Percentiles rank a stretch among this genome's conserved stretches.
phyloP scores from a whole-genome alignment of 148 eudicot genomes.

The Agrostemma githago region DNA sequence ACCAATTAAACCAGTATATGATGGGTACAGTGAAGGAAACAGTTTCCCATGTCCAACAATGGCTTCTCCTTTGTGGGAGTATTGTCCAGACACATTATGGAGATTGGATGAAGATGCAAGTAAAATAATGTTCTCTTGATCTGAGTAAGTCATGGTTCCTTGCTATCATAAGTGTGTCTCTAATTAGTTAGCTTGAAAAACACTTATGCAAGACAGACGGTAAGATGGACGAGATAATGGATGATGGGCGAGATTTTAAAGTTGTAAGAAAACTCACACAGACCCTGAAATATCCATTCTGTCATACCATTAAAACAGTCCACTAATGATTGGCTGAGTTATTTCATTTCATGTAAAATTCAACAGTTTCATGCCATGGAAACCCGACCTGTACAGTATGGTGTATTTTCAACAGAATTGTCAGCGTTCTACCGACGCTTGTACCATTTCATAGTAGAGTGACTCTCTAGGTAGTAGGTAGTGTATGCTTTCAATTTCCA shows the following conservation, averaged over 20 bases:
- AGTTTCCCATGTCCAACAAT: conserved; percentile 33
- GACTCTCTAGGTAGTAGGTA: conserved; percentile 19
- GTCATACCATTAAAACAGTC: neutral
- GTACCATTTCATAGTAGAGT: conserved; percentile 17
- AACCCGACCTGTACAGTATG: conserved; percentile 29
- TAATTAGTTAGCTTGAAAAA: conserved; percentile 30
- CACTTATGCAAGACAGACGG: neutral
- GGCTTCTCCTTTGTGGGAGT: conserved; percentile 68
- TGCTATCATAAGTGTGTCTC: conserved; percentile 22
- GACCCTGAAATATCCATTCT: neutral
- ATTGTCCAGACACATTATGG: conserved; percentile 49
- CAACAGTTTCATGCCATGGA: conserved; percentile 21
- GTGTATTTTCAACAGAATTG: too few relatives aligned
- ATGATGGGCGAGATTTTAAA: neutral
- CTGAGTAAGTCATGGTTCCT: conserved; percentile 26
- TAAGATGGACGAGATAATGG: neutral
- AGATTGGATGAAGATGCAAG: conserved; percentile 43
- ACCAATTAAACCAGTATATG: conserved; percentile 38
- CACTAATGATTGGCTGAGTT: conserved; percentile 23
- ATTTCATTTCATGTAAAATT: conserved; percentile 15
- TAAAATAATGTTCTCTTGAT: conserved; percentile 33
- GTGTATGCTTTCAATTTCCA: conserved; percentile 18
- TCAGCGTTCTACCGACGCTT: neutral
- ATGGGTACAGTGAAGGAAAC: conserved; percentile 28
- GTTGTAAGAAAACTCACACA: neutral